These are phyloP conservation scores for Rhodomyrtus psidioides DNA, from an alignment of 441 rosid species.

Conservation along the genomic window DNA sequence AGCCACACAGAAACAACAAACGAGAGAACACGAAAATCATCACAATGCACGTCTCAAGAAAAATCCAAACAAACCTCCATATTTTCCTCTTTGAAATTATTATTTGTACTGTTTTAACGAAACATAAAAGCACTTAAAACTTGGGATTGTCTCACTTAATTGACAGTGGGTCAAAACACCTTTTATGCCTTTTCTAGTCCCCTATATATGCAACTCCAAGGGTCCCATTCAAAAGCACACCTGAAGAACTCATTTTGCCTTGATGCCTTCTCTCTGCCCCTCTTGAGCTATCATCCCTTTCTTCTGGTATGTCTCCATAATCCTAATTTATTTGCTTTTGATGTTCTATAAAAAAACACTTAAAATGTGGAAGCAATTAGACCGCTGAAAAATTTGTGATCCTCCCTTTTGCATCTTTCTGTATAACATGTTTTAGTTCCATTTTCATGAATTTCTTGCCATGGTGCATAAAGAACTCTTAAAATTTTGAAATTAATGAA, in stretches of 20 bases:
- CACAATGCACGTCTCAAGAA: neutral
- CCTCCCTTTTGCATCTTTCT: neutral
- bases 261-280: neutral
- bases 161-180: neutral
- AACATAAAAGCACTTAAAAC: neutral
- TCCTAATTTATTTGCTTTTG: neutral
- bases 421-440: neutral
- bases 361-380: neutral
- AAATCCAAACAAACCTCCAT: neutral
- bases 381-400: neutral
- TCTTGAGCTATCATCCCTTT: neutral
- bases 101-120: neutral
- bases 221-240: neutral
- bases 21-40: neutral
- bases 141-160: neutral
- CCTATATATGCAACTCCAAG: neutral
- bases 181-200: neutral
- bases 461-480: neutral
- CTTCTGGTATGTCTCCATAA: neutral
- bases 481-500: neutral
- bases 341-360: neutral
- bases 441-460: neutral
- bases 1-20: neutral
- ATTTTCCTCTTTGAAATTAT: neutral
- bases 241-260: neutral